Evolutionary conservation across 768 basidiomycete species (phyloP), one percentile per base, ranked within the genome.

Genomic region (Boletales sp.): DNA sequence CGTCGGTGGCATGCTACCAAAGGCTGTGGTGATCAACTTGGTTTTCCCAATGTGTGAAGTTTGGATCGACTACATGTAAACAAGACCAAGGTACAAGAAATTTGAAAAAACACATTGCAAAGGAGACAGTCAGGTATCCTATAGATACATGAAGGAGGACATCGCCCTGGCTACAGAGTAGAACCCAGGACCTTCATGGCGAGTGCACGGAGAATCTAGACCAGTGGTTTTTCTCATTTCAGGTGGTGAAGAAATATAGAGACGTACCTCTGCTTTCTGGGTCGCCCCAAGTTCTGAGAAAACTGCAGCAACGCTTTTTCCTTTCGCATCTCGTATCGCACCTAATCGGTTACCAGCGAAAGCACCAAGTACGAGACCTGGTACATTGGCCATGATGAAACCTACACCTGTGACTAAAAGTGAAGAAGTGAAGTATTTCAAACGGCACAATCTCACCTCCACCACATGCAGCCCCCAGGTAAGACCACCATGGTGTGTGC

Each of bases 281-380:
- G 72, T 73, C 3, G 82, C 79, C 15, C 82, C 85, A 21, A 96
- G 75, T 18, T 87, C 80, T 41, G 74, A 70, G 66, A 97, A 97
- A 15, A 96, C 94, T 9, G 86, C 79, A 3, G 89, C 92, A 19
- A 97, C 93, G 54, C 87, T 87, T 77, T 90, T 92, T 10, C 94
- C 89, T 72, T 97, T 97, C 4, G 94, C 94, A 62, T 97, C 94
- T 50, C 94, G 76, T 41, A 97, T 76, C 4, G 93, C 91, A 38
- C 94, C 94, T 28, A 96, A 70, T n/a, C 90, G 75, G 63, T 94
- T 95, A 1, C 94, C 94, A 0, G 91, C 90, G 57, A 86, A 79
- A 3, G 86, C 90, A 44, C 94, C 94, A 17, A 94, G 76, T 72
- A 94, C 79, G 13, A 91, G 73, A 8, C 93, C 93, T 9, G 93